These are phyloP conservation scores for Myxozyma nipponensis DNA, from an alignment of 805 yeast species.

Conservation along the genomic window DNA sequence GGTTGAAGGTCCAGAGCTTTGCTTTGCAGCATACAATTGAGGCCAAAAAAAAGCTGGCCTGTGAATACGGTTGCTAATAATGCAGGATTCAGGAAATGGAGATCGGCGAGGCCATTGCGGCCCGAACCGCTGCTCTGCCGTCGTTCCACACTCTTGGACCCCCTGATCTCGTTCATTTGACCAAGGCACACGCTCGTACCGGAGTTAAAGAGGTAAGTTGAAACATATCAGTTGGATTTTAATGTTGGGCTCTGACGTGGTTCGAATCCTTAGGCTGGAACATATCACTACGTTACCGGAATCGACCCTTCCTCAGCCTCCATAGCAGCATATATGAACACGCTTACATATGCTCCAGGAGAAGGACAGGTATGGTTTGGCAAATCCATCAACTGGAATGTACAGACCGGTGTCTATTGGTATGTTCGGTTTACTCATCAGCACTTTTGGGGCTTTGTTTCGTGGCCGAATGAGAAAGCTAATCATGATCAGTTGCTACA, in stretches of 20 bases:
- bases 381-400: constrained; percentile 44
- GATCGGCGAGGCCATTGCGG: constrained; percentile 50
- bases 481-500: constrained; percentile 48
- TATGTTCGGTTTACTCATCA: constrained; percentile 1
- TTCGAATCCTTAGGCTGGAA: constrained; percentile 37
- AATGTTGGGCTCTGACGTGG: too few species aligned
- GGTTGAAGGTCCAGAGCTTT: neutral
- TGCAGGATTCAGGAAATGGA: constrained; percentile 46
- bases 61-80: neutral
- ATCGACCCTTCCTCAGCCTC: constrained; percentile 52
- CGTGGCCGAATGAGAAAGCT: neutral
- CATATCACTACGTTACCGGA: constrained; percentile 54
- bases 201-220: constrained; percentile 47
- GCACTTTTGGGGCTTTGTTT: neutral
- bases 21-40: too few species aligned
- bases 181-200: constrained; percentile 42
- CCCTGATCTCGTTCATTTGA: constrained; percentile 61
- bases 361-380: constrained; percentile 74
- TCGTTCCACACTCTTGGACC: constrained; percentile 61
- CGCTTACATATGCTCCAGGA: constrained; percentile 44
- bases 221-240: constrained; percentile 32
- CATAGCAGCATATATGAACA: constrained; percentile 54
- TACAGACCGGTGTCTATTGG: constrained; percentile 44
- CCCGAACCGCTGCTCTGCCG: constrained; percentile 45
- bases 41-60: neutral